Evolutionary conservation across 345 rosid genomes (phyloP).

Genomic region (Hypericum androsaemum): DNA sequence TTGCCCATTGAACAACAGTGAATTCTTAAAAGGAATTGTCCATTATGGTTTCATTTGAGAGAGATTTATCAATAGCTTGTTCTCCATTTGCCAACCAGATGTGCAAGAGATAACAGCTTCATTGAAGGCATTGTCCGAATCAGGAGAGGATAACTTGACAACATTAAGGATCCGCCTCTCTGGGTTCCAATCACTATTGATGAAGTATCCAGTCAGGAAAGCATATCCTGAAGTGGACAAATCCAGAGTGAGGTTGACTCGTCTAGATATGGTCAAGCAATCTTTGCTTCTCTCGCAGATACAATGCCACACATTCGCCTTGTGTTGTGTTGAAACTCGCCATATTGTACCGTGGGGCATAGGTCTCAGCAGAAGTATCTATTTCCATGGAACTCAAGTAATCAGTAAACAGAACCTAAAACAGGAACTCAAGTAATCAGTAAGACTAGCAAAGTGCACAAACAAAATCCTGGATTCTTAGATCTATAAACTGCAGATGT

Average conservation of each 20-base stretch:
- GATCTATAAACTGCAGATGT: too few relatives aligned
- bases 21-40: slow-evolving; percentile 59
- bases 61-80: slow-evolving; percentile 60
- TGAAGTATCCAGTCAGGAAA: slow-evolving; percentile 63
- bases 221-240: slow-evolving; percentile 62
- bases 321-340: slow-evolving; percentile 66
- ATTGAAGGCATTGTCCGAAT: slow-evolving; percentile 55
- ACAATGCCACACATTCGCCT: too few relatives aligned
- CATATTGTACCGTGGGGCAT: slow-evolving; percentile 55
- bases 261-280: slow-evolving; percentile 79
- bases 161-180: slow-evolving; percentile 67
- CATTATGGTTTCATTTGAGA: slow-evolving; percentile 37
- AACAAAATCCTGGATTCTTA: too few relatives aligned
- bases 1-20: slow-evolving; percentile 70
- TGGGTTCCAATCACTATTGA: slow-evolving; percentile 74
- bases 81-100: slow-evolving; percentile 75
- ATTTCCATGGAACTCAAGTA: too few relatives aligned
- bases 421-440: too few relatives aligned
- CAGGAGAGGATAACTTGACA: slow-evolving; percentile 70
- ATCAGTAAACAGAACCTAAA: too few relatives aligned
- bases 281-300: too few relatives aligned
- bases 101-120: slow-evolving; percentile 74
- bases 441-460: too few relatives aligned
- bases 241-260: slow-evolving; percentile 62
- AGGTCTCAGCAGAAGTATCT: too few relatives aligned